Percentiles rank a stretch among this genome's conserved stretches.
Conservation (phyloP, 1,139 yeast genomes). For the Yamadazyma atlantica region DNA sequence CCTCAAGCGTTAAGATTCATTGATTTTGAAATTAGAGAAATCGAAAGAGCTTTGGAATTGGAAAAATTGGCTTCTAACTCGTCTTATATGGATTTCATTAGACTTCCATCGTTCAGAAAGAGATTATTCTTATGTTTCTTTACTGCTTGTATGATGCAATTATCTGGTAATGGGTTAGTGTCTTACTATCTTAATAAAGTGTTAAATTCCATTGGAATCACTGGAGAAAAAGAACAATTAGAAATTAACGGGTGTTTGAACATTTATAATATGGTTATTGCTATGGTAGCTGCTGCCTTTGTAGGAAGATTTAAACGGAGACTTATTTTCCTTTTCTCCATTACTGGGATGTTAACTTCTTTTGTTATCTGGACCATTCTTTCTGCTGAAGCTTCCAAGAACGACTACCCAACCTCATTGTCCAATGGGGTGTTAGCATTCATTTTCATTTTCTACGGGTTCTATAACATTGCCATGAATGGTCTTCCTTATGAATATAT, state of each 20-base stretch:
- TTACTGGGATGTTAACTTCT: slow-evolving; percentile 33
- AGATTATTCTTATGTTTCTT: slow-evolving; percentile 38
- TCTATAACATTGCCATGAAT: slow-evolving; percentile 37
- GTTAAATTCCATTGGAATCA: slow-evolving; percentile 49
- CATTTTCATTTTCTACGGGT: slow-evolving; percentile 38
- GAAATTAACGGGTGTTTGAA: slow-evolving; percentile 46
- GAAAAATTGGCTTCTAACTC: slow-evolving; percentile 25
- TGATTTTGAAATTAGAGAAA: slow-evolving; percentile 45
- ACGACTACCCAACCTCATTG: slow-evolving; percentile 25
- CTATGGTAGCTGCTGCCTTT: slow-evolving; percentile 28
- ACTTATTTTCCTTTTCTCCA: slow-evolving; percentile 38
- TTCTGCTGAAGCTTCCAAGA: slow-evolving; percentile 34
- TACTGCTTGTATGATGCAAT: slow-evolving; percentile 41
- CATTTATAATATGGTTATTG: slow-evolving; percentile 39
- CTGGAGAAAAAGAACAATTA: slow-evolving; percentile 42
- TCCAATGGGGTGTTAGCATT: slow-evolving; percentile 45
- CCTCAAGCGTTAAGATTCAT: slow-evolving; percentile 25
- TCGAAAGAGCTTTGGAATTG: slow-evolving; percentile 35
- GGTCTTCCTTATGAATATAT: slow-evolving; percentile 38
- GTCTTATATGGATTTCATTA: slow-evolving; percentile 37
- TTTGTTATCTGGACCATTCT: slow-evolving; percentile 38
- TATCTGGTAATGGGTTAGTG: slow-evolving; percentile 52
- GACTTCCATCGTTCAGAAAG: slow-evolving; percentile 37
- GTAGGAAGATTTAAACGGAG: slow-evolving; percentile 41
- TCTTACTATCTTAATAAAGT: slow-evolving; percentile 50